Evolutionary conservation across 140 eudicot species (phyloP).

Genomic region (Stevia rebaudiana): DNA sequence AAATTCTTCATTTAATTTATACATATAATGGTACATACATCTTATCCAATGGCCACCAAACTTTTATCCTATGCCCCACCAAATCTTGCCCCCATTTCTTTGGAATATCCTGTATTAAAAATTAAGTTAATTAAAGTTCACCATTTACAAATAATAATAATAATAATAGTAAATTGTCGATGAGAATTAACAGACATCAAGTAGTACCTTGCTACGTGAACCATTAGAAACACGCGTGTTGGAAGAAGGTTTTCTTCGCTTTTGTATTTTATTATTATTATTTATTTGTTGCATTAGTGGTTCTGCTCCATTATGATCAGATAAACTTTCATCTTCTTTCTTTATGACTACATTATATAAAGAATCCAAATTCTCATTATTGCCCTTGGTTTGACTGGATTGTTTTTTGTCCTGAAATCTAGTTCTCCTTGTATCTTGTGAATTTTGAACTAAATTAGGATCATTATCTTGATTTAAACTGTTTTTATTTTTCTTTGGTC

Average conservation of each 20-base stretch:
- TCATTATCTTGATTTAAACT: constrained; percentile 11
- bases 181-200: neutral
- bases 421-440: constrained; percentile 15
- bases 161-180: neutral
- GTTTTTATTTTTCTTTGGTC: constrained; percentile 19
- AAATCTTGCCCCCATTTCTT: constrained; percentile 49
- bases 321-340: constrained; percentile 24
- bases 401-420: constrained; percentile 16
- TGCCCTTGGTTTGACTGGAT: constrained; percentile 16
- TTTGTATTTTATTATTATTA: constrained; percentile 1
- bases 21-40: constrained; percentile 33
- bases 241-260: constrained; percentile 16
- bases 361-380: neutral
- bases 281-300: neutral
- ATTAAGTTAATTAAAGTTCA: constrained; percentile 2
- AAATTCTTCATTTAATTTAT: neutral
- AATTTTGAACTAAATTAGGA: constrained; percentile 15
- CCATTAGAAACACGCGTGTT: constrained; percentile 17
- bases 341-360: constrained; percentile 8
- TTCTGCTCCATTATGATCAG: constrained; percentile 20
- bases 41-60: constrained; percentile 91
- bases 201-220: constrained; percentile 22
- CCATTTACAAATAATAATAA: neutral
- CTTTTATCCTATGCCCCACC: constrained; percentile 57
- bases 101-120: constrained; percentile 30